Evolutionary conservation across 164 flowering plant genomes (phyloP), one percentile per base, ranked within the genome.

Genomic region (Sedum album): DNA sequence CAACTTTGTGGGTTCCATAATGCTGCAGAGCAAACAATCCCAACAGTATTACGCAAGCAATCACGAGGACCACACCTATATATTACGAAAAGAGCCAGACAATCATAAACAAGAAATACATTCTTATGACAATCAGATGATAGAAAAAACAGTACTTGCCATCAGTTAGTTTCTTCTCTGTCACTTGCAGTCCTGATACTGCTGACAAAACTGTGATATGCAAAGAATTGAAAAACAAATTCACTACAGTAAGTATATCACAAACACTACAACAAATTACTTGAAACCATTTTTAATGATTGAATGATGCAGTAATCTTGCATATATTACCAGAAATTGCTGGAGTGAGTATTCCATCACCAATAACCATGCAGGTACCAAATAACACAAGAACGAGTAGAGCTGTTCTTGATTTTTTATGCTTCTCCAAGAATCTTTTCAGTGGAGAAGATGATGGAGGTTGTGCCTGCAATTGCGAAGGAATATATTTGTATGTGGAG

Each of bases 11-110:
- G 42, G 93, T 87, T 15, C 96, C 96, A 72, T 77, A 72, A 74
- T 84, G 87, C 71, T 87, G 96, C 67, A 87, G 80, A 57, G 88
- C 75, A 80, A 89, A 89, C 5, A 87, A 81, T 17, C 75, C 88
- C 67, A 89, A 83, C 53, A 89, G 66, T 23, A 89, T 74, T 36
- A 82, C 66, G 46, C 89, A 84, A 39, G 88, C 77, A 66, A 86
- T 84, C 36, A 77, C 30, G 67, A 84, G 81, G 64, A 83, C 74
- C 76, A 73, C 77, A 76, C 79, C 91, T 86, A 85, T 2, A 57
- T 20, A 53, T 69, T 66, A 66, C 71, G 60, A 69, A 69, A 42
- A 1, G 11, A 36, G 65, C 2, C 2, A 28, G 6, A 73, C 41
- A 18, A 31, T 61, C 14, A 49, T n/a, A 5, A 61, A 31, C 51